phyloP scores from a whole-genome alignment of 2,329 filamentous ascomycete species.

The Colletotrichum salicis region DNA sequence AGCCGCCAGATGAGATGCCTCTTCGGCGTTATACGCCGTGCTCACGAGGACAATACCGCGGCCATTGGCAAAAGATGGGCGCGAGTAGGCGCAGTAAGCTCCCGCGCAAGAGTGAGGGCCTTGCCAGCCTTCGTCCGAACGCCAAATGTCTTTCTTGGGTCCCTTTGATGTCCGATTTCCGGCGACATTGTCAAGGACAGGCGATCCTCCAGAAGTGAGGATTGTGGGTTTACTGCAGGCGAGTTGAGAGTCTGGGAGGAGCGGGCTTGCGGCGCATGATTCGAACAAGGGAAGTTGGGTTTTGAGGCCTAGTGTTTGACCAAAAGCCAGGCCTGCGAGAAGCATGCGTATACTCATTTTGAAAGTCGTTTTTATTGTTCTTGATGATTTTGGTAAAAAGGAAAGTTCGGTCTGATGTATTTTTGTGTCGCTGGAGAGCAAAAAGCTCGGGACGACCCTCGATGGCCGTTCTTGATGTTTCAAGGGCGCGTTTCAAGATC shows the following conservation, averaged over 20 bases:
- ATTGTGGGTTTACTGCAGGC: conserved; percentile 13
- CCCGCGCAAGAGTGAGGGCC: conserved; percentile 33
- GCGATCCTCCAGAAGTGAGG: not conserved
- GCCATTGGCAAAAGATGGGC: conserved; percentile 46
- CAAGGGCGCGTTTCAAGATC: conserved; percentile 34
- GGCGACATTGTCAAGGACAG: not conserved
- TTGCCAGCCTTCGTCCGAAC: conserved; percentile 33
- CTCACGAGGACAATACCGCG: conserved; percentile 53
- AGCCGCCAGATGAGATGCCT: conserved; percentile 21
- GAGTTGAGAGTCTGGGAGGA: conserved; percentile 17
- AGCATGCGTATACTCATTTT: conserved; percentile 17
- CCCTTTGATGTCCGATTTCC: conserved; percentile 12
- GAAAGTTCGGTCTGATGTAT: not conserved
- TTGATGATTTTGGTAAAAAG: not conserved
- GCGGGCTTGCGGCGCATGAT: conserved; percentile 26
- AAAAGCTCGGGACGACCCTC: not conserved
- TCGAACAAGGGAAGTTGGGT: not conserved
- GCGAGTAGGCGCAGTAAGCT: conserved; percentile 48
- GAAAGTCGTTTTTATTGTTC: not conserved
- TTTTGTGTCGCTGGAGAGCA: not conserved
- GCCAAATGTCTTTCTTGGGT: conserved; percentile 32
- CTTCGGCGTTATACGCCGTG: conserved; percentile 38
- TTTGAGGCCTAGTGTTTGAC: conserved; percentile 1
- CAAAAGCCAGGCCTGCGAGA: conserved; percentile 5
- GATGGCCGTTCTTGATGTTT: conserved; percentile 18